Evolutionary conservation across 768 basidiomycete genomes (phyloP), one percentile per base, ranked within the genome.

Genomic region (Boletus rubescentipes): DNA sequence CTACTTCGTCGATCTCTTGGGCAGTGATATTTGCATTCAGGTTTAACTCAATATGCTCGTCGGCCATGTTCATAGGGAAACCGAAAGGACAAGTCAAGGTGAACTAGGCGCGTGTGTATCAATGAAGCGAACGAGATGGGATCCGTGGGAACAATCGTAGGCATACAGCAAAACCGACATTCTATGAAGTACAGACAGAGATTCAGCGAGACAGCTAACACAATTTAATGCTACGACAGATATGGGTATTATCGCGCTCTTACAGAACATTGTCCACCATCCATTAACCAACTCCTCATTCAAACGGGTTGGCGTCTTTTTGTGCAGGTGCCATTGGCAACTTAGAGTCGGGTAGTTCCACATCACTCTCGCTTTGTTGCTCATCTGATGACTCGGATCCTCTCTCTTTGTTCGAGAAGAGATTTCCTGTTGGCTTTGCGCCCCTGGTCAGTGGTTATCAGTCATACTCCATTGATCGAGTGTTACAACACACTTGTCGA

Each of bases 241-340:
- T 56, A 55, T 52, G 47, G 23, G 53, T 55, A 61, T 61, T 38
- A 57, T 59, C 57, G 48, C 40, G 45, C 57, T 67, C 70, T 66
- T 69, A 69, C 67, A 69, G 21, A 43, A 63, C 38, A 51, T 10
- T 42, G 20, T 44, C 51, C 55, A 44, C 42, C 52, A 47, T 44
- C 39, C 39, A 44, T 9, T 16, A 30, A 29, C 38, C 47, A 35
- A 18, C 2, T 52, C 49, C 23, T 61, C 45, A 57, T 51, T 64
- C 60, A 85, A 92, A 91, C 18, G 89, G 89, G 63, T 89, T 91
- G 67, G 85, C 83, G 49, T 85, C 86, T 60, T 83, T 82, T 48
- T 73, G 75, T 62, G 76, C 74, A 31, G 64, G 63, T 46, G 60
- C 53, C 26, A 57, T 56, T 34, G 67, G 59, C 40, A 61, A 49